Base-by-base conservation (phyloP, 1,284 basidiomycete genomes). In the Leccinum proliferum region DNA sequence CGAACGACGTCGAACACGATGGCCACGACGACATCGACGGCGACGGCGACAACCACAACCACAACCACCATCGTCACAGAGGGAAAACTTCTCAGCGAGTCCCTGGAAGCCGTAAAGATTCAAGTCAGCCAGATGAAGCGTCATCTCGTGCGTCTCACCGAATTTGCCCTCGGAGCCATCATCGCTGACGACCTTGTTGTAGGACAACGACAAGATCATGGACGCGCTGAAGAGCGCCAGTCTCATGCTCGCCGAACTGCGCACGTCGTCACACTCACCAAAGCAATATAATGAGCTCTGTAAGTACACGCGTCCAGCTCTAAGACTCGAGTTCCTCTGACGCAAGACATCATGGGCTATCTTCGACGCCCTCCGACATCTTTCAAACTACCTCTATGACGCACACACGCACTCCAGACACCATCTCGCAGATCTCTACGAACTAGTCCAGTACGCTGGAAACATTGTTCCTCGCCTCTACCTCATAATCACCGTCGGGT, bases 241-340 rank as follows among this genome's bases (percentile, higher is more conserved):
- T 71, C 84, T 94, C 60, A 97, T 98, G 94, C 85, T 98, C 60
- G 92, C 94, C 18, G 96, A 98, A 73, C 82, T 98, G 21, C 83
- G 96, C 63, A 97, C 94, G 0, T 94, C 92, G 9, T 94, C 92
- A 9, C 81, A 97, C 67, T 90, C 91, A 1, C 95, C 93, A 10
- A 98, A 98, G 73, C 93, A 96, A 73, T 97, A 98, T 77, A 97
- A 97, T 75, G 96, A 98, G 79, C 86, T 97, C 39, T 97, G 93
- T 94, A 66, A 68, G 90, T 55, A 18, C 18, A 21, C 18, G 48
- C 18, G 15, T 43, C 5, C 48, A 25, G 1, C 48, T 25, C 48
- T 5, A 29, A 29, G 25, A 32, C 11, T 43, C 15, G 15, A 43
- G 50, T 62, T 43, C 50, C 2, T 41, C 61, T 68, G 25, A 63